Conservation (phyloP, 169 alveolate genomes). For the Theileria equi region DNA sequence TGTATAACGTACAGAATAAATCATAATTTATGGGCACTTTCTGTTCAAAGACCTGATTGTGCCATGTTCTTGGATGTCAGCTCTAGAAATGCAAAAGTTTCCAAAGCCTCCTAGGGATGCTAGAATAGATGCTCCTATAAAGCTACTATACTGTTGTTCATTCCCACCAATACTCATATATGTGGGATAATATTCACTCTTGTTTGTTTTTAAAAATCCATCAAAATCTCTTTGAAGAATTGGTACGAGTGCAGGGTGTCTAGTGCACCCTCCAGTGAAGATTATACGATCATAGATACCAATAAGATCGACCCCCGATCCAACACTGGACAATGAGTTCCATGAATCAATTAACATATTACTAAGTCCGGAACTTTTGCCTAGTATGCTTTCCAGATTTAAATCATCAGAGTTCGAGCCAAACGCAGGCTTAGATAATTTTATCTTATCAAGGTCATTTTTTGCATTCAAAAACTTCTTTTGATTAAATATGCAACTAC, state of each 20-base stretch:
- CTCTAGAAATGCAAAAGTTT: constrained; percentile 65
- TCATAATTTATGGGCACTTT: constrained; percentile 52
- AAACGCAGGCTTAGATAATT: not conserved
- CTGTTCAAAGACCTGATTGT: constrained; percentile 59
- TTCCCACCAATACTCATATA: constrained; percentile 60
- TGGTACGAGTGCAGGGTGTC: constrained; percentile 66
- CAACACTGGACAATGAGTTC: constrained; percentile 6
- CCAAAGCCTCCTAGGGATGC: constrained; percentile 69
- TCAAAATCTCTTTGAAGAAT: constrained; percentile 59
- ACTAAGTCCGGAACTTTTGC: constrained; percentile 16
- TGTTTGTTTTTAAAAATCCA: constrained; percentile 17
- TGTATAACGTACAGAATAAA: not conserved
- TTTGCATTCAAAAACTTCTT: constrained; percentile 17
- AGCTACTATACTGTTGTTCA: constrained; percentile 73
- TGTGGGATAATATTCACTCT: constrained; percentile 11
- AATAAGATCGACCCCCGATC: not conserved
- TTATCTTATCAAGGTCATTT: not conserved
- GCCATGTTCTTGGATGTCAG: constrained; percentile 71
- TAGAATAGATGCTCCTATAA: constrained; percentile 75
- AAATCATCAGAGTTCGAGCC: not conserved
- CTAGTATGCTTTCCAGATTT: not conserved
- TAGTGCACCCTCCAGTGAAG: constrained; percentile 72
- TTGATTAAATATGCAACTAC: constrained; percentile 38
- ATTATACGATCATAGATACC: constrained; percentile 31
- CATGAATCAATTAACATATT: constrained; percentile 28